These are phyloP conservation scores for Fusarium sp. DNA, from an alignment of 2,329 filamentous ascomycete species.

Conservation along the genomic window DNA sequence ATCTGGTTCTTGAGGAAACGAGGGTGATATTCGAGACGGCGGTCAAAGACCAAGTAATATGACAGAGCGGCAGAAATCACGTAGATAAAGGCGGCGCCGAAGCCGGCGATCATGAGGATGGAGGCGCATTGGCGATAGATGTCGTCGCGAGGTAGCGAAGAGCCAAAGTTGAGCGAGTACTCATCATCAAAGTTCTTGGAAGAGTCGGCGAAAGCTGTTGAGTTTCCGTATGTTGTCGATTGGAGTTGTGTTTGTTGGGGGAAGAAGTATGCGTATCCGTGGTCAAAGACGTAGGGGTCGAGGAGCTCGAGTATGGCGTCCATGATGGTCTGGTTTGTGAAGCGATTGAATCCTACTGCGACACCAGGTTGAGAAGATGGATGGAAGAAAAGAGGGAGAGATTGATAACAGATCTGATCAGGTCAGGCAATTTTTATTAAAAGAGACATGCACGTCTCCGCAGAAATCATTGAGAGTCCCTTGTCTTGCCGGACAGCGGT, in stretches of 20 bases:
- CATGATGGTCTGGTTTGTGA: conserved; percentile 47
- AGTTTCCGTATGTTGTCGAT: conserved; percentile 25
- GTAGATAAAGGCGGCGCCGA: conserved; percentile 65
- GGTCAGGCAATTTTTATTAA: conserved; percentile 38
- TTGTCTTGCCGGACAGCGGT: conserved; percentile 9
- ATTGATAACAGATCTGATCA: conserved; percentile 29
- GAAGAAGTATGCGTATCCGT: conserved; percentile 57
- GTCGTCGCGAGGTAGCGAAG: conserved; percentile 58
- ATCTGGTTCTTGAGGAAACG: conserved; percentile 65
- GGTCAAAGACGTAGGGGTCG: conserved; percentile 59
- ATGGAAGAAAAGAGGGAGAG: not conserved
- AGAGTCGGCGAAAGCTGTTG: conserved; percentile 31
- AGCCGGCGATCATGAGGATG: conserved; percentile 56
- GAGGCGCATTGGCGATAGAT: conserved; percentile 58
- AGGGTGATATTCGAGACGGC: conserved; percentile 62
- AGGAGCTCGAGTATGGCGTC: conserved; percentile 59
- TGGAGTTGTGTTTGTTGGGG: conserved; percentile 48
- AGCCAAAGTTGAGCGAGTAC: conserved; percentile 45
- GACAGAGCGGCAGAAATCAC: conserved; percentile 78
- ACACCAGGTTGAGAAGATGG: not conserved
- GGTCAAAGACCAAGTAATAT: conserved; percentile 76
- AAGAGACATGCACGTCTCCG: conserved; percentile 17
- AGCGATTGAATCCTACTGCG: conserved; percentile 5
- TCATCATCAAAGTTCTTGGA: conserved; percentile 32
- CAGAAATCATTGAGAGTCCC: conserved; percentile 15